Conservation (phyloP, 371 early-diverging fungal genomes). For the Rhizopus delemar region DNA sequence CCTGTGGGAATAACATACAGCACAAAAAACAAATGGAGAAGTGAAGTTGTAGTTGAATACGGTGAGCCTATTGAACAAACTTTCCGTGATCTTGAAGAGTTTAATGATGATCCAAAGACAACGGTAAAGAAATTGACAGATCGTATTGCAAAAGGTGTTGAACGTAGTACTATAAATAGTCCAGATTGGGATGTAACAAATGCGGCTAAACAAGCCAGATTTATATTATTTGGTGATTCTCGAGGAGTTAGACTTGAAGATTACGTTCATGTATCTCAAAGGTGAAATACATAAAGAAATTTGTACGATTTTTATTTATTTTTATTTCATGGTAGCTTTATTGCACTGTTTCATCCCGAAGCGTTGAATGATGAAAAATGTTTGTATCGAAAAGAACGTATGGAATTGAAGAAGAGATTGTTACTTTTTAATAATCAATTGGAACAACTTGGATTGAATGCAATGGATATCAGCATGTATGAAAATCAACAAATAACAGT, state of each 20-base stretch:
- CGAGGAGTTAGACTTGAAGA: conserved; percentile 43
- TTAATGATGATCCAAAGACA: conserved; percentile 40
- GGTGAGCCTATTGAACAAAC: conserved; percentile 50
- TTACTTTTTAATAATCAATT: conserved; percentile 40
- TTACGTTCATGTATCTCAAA: conserved; percentile 52
- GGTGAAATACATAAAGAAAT: conserved; percentile 24
- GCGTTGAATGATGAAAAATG: conserved; percentile 8
- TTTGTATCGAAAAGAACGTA: conserved; percentile 18
- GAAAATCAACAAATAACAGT: conserved; percentile 46
- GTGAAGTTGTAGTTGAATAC: conserved; percentile 55
- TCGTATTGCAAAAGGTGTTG: conserved; percentile 48
- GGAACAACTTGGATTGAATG: conserved; percentile 38
- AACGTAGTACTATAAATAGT: conserved; percentile 56
- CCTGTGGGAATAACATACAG: conserved; percentile 61
- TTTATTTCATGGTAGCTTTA: conserved; percentile 22
- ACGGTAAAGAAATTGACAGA: conserved; percentile 53
- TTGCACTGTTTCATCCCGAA: conserved; percentile 35
- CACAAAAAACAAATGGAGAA: conserved; percentile 59
- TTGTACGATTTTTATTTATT: not conserved
- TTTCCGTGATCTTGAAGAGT: conserved; percentile 37
- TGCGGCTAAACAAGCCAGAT: conserved; percentile 48
- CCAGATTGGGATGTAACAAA: conserved; percentile 59
- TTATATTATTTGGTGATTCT: conserved; percentile 50
- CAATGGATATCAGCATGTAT: conserved; percentile 49
- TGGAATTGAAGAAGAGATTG: conserved; percentile 37